Conservation (phyloP, 176 grass and related monocot species). For the Triticum urartu region DNA sequence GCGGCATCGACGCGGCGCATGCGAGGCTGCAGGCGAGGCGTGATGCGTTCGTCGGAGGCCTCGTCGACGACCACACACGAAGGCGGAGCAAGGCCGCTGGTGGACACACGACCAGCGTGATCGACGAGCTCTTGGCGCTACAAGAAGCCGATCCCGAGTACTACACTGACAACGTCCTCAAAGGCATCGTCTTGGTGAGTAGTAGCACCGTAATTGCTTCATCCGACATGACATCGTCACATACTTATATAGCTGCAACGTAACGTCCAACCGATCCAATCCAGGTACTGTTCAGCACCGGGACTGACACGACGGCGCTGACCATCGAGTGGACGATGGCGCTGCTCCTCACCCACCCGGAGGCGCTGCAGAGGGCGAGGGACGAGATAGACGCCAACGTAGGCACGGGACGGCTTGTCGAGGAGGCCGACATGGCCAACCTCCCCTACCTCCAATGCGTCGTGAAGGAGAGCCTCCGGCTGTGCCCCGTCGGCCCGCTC, state of each 20-base stretch:
- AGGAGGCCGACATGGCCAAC: conserved; percentile 41
- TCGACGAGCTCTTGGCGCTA: conserved; percentile 1
- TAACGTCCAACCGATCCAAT: not conserved
- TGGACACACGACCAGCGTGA: not conserved
- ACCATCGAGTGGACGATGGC: too few relatives aligned
- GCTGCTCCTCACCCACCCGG: too few relatives aligned
- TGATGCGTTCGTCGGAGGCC: not conserved
- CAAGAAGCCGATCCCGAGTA: not conserved
- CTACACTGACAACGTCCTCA: not conserved
- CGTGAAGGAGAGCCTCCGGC: conserved; percentile 58
- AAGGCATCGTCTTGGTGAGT: not conserved
- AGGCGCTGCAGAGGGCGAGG: too few relatives aligned
- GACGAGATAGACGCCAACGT: too few relatives aligned
- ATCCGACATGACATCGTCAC: not conserved
- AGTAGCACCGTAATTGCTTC: not conserved
- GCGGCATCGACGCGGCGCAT: not conserved
- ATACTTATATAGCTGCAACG: not conserved
- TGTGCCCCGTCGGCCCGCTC: conserved; percentile 41
- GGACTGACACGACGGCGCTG: too few relatives aligned
- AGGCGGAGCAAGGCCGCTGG: not conserved
- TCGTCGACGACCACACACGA: not conserved
- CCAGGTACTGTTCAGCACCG: too few relatives aligned
- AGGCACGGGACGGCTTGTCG: too few relatives aligned
- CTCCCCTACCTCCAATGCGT: conserved; percentile 56
- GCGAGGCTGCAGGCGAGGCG: not conserved